Evolutionary conservation across 345 rosid species (phyloP).

Genomic region (Triadica sebifera): DNA sequence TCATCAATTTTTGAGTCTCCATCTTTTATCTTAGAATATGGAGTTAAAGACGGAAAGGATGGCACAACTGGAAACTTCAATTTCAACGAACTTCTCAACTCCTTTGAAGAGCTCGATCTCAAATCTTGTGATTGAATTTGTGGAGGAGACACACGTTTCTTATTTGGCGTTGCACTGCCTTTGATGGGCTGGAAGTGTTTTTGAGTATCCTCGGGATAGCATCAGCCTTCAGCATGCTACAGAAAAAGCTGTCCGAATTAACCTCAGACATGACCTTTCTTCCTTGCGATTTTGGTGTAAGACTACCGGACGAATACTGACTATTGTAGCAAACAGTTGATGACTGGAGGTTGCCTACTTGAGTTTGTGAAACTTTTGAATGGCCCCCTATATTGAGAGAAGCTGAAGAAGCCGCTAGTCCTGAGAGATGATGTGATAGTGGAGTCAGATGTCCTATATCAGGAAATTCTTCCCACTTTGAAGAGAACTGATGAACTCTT

Average conservation of each 20-base stretch:
- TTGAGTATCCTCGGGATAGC: constrained; percentile 15
- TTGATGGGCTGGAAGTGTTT: constrained; percentile 23
- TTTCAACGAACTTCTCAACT: constrained; percentile 23
- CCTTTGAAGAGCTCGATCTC: constrained; percentile 20
- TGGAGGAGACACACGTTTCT: constrained; percentile 27
- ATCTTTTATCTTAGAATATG: too few species aligned
- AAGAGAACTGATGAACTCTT: constrained; percentile 17
- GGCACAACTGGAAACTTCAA: constrained; percentile 23
- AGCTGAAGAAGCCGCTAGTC: constrained; percentile 24
- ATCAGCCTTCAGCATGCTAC: constrained; percentile 13
- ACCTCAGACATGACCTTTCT: constrained; percentile 7
- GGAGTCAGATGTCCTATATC: constrained; percentile 26
- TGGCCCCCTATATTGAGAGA: constrained; percentile 5
- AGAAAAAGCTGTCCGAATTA: constrained; percentile 2
- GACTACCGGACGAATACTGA: constrained; percentile 18
- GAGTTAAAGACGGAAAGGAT: constrained; percentile 26
- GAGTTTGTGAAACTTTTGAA: constrained; percentile 4
- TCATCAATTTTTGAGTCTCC: too few species aligned
- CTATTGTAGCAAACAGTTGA: constrained; percentile 10
- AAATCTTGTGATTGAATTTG: constrained; percentile 19
- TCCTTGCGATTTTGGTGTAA: constrained; percentile 8
- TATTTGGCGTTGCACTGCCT: constrained; percentile 18
- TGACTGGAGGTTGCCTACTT: constrained; percentile 16
- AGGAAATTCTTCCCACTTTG: constrained; percentile 26
- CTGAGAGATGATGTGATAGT: constrained; percentile 13